phyloP scores from a whole-genome alignment of 768 basidiomycete genomes.

The Pleurotus citrinopileatus region DNA sequence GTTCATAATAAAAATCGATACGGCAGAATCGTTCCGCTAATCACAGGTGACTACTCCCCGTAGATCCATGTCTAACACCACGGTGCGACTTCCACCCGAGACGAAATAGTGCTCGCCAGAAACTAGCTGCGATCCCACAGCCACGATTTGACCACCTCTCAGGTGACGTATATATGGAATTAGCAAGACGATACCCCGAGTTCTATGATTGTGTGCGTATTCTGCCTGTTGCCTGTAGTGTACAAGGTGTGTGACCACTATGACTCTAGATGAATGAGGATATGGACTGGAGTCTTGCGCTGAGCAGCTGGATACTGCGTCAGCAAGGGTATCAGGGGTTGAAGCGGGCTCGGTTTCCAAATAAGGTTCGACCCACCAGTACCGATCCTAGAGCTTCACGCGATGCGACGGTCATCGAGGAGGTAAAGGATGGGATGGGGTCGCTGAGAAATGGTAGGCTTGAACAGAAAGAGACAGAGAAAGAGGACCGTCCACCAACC shows the following conservation, averaged over 20 bases:
- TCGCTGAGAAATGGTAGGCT: neutral
- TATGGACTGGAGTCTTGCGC: neutral
- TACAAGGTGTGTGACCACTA: neutral
- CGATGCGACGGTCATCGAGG: neutral
- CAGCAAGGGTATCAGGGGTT: neutral
- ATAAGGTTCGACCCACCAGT: neutral
- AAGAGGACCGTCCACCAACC: no score
- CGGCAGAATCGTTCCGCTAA: neutral
- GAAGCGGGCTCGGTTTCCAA: neutral
- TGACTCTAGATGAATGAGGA: neutral
- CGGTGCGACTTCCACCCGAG: slow-evolving; percentile 66
- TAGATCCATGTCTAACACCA: neutral
- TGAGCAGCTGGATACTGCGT: slow-evolving; percentile 6
- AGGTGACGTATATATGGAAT: slow-evolving; percentile 72
- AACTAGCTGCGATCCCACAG: neutral
- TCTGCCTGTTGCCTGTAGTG: neutral
- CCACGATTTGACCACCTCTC: slow-evolving; percentile 34
- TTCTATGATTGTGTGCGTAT: slow-evolving; percentile 39
- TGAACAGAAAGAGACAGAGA: no score
- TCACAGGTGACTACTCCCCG: neutral
- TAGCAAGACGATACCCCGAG: slow-evolving; percentile 70
- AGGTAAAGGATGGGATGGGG: no score
- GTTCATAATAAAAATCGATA: neutral
- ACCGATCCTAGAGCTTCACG: neutral
- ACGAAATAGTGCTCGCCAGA: slow-evolving; percentile 50